Evolutionary conservation across 2,329 filamentous ascomycete species (phyloP).

Genomic region (Chaetomiaceae sp.): DNA sequence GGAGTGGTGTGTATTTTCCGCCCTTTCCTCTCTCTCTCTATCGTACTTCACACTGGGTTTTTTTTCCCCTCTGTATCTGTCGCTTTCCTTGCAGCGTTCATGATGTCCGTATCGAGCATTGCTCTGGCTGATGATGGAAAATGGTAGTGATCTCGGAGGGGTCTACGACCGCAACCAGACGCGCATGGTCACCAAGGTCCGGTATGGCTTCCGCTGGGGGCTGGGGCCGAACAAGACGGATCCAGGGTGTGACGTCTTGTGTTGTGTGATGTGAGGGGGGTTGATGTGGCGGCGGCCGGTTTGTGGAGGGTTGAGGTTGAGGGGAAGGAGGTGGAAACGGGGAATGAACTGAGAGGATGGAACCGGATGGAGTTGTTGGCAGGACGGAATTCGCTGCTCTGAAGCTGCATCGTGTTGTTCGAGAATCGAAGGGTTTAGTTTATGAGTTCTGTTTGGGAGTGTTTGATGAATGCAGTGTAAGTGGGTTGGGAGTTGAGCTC

Average conservation of each 20-base stretch:
- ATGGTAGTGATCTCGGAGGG: slow-evolving; percentile 29
- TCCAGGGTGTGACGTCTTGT: slow-evolving; percentile 34
- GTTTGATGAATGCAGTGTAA: no score
- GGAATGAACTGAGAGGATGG: no score
- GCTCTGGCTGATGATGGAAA: background rate
- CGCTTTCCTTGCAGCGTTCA: no score
- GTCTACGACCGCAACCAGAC: slow-evolving; percentile 46
- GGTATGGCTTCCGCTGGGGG: slow-evolving; percentile 45
- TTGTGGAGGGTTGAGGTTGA: no score
- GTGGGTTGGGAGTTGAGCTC: no score
- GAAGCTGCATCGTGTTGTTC: no score
- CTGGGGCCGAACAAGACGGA: slow-evolving; percentile 39
- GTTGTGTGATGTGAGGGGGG: slow-evolving; percentile 35
- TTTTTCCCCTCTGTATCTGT: background rate
- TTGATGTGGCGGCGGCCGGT: background rate
- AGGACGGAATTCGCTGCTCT: no score
- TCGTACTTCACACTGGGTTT: background rate
- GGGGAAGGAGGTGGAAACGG: background rate
- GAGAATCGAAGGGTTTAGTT: no score
- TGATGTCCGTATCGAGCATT: no score
- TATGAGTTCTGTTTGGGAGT: no score
- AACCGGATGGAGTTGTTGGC: no score
- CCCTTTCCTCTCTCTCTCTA: no score
- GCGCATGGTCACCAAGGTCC: slow-evolving; percentile 43
- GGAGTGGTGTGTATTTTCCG: slow-evolving; percentile 30